Evolutionary conservation across 768 basidiomycete species (phyloP).

Genomic region (Phylloporus sp.): DNA sequence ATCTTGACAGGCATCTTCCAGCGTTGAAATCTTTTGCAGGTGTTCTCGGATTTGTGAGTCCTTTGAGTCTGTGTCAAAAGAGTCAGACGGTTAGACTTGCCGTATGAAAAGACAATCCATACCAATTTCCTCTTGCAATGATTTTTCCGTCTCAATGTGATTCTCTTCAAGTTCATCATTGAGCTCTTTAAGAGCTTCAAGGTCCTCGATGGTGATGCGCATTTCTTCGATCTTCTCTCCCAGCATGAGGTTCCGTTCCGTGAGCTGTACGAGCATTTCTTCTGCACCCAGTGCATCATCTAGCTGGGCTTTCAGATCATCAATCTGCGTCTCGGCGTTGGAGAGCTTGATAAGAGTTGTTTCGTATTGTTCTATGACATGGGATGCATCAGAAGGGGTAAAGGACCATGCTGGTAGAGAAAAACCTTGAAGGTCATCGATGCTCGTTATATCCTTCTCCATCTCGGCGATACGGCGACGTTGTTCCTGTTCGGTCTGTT

Average conservation of each 20-base stretch:
- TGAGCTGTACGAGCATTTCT: slow-evolving; percentile 93
- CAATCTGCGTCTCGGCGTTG: slow-evolving; percentile 88
- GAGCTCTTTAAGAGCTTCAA: slow-evolving; percentile 93
- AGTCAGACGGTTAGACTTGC: not conserved
- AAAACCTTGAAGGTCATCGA: slow-evolving; percentile 81
- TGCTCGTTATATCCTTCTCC: slow-evolving; percentile 77
- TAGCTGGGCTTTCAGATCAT: slow-evolving; percentile 89
- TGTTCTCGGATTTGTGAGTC: slow-evolving; percentile 71
- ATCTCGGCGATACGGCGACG: slow-evolving; percentile 77
- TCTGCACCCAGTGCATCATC: slow-evolving; percentile 95
- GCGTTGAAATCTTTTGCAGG: slow-evolving; percentile 52
- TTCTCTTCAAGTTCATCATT: slow-evolving; percentile 97
- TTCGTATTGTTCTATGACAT: slow-evolving; percentile 67
- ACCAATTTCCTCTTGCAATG: slow-evolving; percentile 88
- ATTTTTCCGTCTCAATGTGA: slow-evolving; percentile 90
- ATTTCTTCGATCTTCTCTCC: slow-evolving; percentile 99
- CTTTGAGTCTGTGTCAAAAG: slow-evolving; percentile 57
- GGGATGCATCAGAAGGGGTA: slow-evolving; percentile 4
- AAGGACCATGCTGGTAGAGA: slow-evolving; percentile 1
- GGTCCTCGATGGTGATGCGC: slow-evolving; percentile 92
- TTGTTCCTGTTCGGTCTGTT: slow-evolving; percentile 84
- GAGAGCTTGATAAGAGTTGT: slow-evolving; percentile 73
- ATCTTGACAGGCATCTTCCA: slow-evolving; percentile 82
- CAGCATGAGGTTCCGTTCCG: slow-evolving; percentile 88
- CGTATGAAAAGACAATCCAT: slow-evolving; percentile 16